These are phyloP conservation scores for Bimuria novae-zelandiae DNA, from an alignment of 2,329 filamentous ascomycete species.

Conservation along the genomic window DNA sequence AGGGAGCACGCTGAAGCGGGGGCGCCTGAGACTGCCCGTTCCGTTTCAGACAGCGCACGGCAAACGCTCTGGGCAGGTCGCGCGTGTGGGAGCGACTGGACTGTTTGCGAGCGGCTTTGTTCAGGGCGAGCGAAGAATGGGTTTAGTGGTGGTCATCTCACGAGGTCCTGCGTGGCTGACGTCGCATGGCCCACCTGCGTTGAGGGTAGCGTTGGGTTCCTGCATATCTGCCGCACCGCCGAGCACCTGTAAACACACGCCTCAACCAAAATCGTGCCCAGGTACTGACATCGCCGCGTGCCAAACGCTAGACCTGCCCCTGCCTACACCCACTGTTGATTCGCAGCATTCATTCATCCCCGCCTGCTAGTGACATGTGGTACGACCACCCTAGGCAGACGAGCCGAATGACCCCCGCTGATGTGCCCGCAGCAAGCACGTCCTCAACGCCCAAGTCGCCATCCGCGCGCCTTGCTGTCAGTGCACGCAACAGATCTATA, in stretches of 20 bases:
- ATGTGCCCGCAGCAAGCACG: constrained; percentile 76
- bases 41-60: constrained; percentile 4
- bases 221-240: constrained; percentile 4
- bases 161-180: constrained; percentile 5
- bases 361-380: constrained; percentile 28
- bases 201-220: constrained; percentile 4
- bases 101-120: background rate
- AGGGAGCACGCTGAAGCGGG: constrained; percentile 1
- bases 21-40: background rate
- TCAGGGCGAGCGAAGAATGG: background rate
- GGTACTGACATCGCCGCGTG: background rate
- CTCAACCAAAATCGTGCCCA: background rate
- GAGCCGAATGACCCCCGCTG: constrained; percentile 25
- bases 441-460: constrained; percentile 96
- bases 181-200: background rate
- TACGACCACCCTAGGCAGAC: constrained; percentile 21
- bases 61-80: background rate
- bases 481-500: constrained; percentile 35
- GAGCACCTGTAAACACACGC: constrained; percentile 1
- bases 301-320: background rate
- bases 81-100: background rate
- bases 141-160: background rate
- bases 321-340: background rate
- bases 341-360: background rate
- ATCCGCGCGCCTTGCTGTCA: constrained; percentile 95